Evolutionary conservation across 768 basidiomycete species (phyloP).

Genomic region (Pleurotus cornucopiae): DNA sequence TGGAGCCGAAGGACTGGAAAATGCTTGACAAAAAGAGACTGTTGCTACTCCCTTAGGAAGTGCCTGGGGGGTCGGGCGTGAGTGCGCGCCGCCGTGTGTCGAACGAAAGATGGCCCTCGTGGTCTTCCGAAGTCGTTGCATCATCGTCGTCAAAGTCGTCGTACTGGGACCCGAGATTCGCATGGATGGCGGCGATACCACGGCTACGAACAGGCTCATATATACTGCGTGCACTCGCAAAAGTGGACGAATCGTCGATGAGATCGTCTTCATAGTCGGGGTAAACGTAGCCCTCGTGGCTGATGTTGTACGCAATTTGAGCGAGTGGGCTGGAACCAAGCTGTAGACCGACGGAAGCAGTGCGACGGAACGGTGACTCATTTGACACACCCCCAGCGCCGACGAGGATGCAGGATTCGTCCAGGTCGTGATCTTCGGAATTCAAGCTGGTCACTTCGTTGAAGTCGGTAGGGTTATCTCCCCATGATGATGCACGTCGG

Average conservation of each 20-base stretch:
- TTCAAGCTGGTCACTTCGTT: conserved; percentile 26
- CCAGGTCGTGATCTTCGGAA: conserved; percentile 32
- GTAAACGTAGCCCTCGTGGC: conserved; percentile 2
- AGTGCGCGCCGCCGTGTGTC: conserved; percentile 4
- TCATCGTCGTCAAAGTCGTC: conserved; percentile 24
- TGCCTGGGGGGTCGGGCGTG: conserved; percentile 2
- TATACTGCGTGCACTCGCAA: conserved; percentile 46
- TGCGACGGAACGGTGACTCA: conserved; percentile 5
- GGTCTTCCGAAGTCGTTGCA: conserved; percentile 16
- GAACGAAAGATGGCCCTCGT: conserved; percentile 5
- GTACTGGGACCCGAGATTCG: conserved; percentile 9
- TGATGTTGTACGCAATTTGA: conserved; percentile 10
- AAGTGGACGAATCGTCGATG: conserved; percentile 49
- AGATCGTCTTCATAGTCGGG: conserved; percentile 11
- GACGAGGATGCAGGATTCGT: conserved; percentile 36
- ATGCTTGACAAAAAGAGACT: background rate
- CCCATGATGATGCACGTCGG: conserved; percentile 66
- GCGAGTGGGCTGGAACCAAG: conserved; percentile 9
- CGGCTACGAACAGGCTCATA: conserved; percentile 13
- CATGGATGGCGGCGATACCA: conserved; percentile 9
- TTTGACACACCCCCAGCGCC: conserved; percentile 13
- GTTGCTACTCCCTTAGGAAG: background rate
- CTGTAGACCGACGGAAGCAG: background rate
- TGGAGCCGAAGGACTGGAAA: background rate
- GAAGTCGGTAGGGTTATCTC: conserved; percentile 37